phyloP scores from a whole-genome alignment of 495 filamentous ascomycete genomes.

The Penicillium manginii region DNA sequence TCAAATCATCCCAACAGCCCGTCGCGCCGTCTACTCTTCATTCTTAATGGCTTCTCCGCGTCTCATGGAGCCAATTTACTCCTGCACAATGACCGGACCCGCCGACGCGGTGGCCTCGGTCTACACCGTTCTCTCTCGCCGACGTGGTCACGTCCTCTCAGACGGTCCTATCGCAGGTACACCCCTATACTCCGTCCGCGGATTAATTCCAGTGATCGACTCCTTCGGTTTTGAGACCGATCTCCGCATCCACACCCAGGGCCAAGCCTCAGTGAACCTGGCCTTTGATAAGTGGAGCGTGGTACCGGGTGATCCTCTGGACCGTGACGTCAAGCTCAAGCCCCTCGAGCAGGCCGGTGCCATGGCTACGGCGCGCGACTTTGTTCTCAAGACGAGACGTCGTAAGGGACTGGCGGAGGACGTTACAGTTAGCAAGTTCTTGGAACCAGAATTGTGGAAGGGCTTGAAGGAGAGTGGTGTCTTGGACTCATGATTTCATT shows the following conservation, averaged over 20 bases:
- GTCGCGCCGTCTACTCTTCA: constrained; percentile 88
- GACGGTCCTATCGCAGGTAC: constrained; percentile 95
- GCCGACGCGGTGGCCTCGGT: constrained; percentile 85
- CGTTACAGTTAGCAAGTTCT: constrained; percentile 90
- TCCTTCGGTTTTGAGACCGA: constrained; percentile 98
- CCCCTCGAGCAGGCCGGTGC: constrained; percentile 85
- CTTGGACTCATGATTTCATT: constrained; percentile 62
- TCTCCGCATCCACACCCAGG: constrained; percentile 92
- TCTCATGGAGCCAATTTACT: constrained; percentile 94
- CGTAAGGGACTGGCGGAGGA: constrained; percentile 95
- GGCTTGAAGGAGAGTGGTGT: constrained; percentile 87
- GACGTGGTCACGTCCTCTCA: constrained; percentile 88
- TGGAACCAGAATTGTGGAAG: constrained; percentile 91
- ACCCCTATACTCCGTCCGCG: constrained; percentile 88
- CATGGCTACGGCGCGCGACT: constrained; percentile 89
- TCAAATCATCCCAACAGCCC: constrained; percentile 94
- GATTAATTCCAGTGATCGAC: constrained; percentile 93
- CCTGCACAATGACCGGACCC: constrained; percentile 88
- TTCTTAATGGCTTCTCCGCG: constrained; percentile 97
- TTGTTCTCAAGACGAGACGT: constrained; percentile 92
- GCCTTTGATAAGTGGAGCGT: constrained; percentile 96
- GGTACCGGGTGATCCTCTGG: constrained; percentile 92
- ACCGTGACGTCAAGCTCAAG: constrained; percentile 78
- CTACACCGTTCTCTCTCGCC: constrained; percentile 87
- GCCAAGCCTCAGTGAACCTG: constrained; percentile 85